phyloP scores from a whole-genome alignment of 2,329 filamentous ascomycete species.

The Calonectria crousiana region DNA sequence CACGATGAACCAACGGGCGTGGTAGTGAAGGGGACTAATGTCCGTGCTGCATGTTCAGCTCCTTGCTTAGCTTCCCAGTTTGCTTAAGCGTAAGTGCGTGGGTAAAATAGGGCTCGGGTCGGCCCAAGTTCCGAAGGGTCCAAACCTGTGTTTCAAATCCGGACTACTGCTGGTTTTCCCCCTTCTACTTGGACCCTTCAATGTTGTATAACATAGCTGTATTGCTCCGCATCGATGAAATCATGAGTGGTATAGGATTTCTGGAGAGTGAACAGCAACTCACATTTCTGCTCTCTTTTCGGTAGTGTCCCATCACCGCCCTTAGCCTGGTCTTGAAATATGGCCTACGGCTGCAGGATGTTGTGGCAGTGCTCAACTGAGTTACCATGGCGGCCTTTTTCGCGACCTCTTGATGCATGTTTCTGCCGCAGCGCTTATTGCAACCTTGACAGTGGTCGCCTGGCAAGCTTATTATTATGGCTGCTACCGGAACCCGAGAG shows the following conservation, averaged over 20 bases:
- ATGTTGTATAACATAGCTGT: neutral
- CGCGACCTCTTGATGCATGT: neutral
- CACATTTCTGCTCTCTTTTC: neutral
- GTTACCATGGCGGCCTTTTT: neutral
- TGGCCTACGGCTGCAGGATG: neutral
- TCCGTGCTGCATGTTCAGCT: constrained; percentile 8
- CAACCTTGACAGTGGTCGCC: neutral
- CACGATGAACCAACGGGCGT: neutral
- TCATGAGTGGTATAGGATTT: neutral
- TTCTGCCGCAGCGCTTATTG: neutral
- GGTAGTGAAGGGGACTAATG: neutral
- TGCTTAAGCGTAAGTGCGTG: neutral
- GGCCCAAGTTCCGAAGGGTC: neutral
- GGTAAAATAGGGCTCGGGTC: neutral
- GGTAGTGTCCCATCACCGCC: neutral
- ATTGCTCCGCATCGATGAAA: neutral
- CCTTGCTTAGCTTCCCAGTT: constrained; percentile 2
- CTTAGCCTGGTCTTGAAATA: neutral
- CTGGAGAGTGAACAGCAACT: neutral
- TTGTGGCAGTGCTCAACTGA: neutral
- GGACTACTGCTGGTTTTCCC: neutral
- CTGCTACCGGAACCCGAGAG: neutral
- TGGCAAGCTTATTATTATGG: neutral
- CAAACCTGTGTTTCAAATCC: neutral
- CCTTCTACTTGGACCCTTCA: neutral